phyloP scores from a whole-genome alignment of 2,329 filamentous ascomycete genomes.

The Lecanicillium sp. region DNA sequence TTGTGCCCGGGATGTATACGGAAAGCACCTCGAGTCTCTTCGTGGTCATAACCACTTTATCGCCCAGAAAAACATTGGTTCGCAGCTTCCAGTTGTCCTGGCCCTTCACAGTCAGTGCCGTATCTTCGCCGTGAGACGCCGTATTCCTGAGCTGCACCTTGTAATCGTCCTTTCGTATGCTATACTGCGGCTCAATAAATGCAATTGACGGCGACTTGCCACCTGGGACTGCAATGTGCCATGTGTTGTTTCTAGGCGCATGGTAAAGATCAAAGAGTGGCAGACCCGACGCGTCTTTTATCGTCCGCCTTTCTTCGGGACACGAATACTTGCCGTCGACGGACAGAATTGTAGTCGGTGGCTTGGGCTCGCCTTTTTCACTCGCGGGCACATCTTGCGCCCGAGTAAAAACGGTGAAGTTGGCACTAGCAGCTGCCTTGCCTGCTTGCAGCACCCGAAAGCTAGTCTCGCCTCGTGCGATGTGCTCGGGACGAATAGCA shows the following conservation, averaged over 20 bases:
- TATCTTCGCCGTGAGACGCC: not conserved
- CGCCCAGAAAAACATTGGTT: conserved; percentile 1
- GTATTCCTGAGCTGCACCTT: not conserved
- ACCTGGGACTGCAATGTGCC: not conserved
- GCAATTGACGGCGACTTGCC: not conserved
- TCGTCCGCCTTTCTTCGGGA: not conserved
- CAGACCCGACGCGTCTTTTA: not conserved
- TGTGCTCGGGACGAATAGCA: not conserved
- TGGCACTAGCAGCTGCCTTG: not conserved
- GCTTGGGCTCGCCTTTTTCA: not conserved
- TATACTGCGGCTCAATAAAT: not conserved
- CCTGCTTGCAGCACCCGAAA: conserved; percentile 1
- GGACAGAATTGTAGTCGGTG: not conserved
- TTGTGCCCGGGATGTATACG: not conserved
- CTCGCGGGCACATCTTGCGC: not conserved
- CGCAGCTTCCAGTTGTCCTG: conserved; percentile 8
- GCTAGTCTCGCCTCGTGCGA: not conserved
- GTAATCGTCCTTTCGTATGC: not conserved
- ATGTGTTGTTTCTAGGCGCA: not conserved
- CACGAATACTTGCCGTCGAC: not conserved
- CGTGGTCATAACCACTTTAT: not conserved
- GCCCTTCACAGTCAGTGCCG: not conserved
- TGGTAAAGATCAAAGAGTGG: not conserved
- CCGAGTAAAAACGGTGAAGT: not conserved
- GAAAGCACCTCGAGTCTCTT: conserved; percentile 3